phyloP scores from a whole-genome alignment of 2,329 filamentous ascomycete genomes.

The Elsinoe arachidis region DNA sequence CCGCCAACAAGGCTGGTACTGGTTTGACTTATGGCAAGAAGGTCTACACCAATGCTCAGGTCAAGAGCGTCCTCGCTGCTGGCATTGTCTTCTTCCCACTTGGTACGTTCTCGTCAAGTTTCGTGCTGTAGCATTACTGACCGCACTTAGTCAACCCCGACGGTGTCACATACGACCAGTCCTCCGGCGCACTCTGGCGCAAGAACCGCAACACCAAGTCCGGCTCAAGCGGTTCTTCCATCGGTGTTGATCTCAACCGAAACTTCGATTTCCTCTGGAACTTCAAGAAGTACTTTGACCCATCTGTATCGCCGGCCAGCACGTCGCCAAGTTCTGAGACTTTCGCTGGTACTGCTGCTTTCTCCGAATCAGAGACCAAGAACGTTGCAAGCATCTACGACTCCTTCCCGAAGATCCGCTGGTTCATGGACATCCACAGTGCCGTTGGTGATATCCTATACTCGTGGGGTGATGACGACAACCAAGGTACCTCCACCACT shows the following conservation, averaged over 20 bases:
- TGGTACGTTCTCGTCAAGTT: too few species aligned
- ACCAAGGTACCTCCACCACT: constrained; percentile 37
- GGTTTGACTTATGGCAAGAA: constrained; percentile 47
- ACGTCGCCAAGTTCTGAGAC: constrained; percentile 37
- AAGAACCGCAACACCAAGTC: constrained; percentile 47
- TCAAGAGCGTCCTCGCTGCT: constrained; percentile 42
- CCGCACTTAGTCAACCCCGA: constrained; percentile 43
- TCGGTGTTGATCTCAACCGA: constrained; percentile 48
- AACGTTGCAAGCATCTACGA: constrained; percentile 47
- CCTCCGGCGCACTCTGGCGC: constrained; percentile 44
- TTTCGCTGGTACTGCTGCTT: constrained; percentile 44
- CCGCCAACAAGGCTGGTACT: constrained; percentile 41
- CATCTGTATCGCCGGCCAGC: constrained; percentile 33
- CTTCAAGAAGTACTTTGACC: constrained; percentile 39
- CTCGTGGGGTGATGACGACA: constrained; percentile 49
- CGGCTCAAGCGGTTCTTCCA: constrained; percentile 23
- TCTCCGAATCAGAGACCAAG: constrained; percentile 50
- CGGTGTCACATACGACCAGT: constrained; percentile 45
- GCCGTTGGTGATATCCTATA: constrained; percentile 46
- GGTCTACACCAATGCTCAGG: constrained; percentile 44
- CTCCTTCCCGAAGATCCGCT: constrained; percentile 42
- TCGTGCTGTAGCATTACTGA: too few species aligned
- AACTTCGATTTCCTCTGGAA: constrained; percentile 54
- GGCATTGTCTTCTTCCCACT: constrained; percentile 46
- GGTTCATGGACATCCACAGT: constrained; percentile 53